Evolutionary conservation across 768 basidiomycete species (phyloP).

Genomic region (Trametes villosa): DNA sequence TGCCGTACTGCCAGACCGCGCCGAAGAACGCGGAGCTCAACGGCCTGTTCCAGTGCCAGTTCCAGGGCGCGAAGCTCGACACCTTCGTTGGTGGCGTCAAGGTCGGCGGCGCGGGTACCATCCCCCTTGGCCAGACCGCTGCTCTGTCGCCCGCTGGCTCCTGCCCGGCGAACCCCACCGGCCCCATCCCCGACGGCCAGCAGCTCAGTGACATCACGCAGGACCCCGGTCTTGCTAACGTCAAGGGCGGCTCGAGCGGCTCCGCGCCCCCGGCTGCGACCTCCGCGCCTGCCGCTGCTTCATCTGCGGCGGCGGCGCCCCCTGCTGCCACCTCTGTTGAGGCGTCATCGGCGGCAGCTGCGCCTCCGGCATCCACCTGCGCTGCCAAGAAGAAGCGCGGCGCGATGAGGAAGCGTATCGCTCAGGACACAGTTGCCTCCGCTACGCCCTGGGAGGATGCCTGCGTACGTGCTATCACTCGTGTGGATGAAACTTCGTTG

Average conservation of each 20-base stretch:
- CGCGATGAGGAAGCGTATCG: slow-evolving; percentile 12
- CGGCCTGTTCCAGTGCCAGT: slow-evolving; percentile 64
- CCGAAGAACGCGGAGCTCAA: slow-evolving; percentile 57
- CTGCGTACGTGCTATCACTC: neutral
- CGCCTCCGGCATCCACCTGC: neutral
- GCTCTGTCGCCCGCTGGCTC: slow-evolving; percentile 51
- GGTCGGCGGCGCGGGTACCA: slow-evolving; percentile 52
- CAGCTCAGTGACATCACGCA: slow-evolving; percentile 38
- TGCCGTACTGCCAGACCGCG: slow-evolving; percentile 54
- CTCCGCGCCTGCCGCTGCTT: neutral
- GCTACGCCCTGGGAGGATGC: slow-evolving; percentile 8
- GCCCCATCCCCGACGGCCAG: slow-evolving; percentile 52
- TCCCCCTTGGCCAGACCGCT: slow-evolving; percentile 52
- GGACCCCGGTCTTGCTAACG: neutral
- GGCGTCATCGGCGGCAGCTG: neutral
- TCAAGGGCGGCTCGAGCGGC: neutral
- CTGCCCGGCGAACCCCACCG: slow-evolving; percentile 52
- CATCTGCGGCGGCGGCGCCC: neutral
- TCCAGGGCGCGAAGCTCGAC: slow-evolving; percentile 46
- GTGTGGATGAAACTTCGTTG: neutral
- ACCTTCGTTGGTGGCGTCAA: slow-evolving; percentile 49
- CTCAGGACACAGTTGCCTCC: slow-evolving; percentile 2
- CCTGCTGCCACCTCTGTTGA: neutral
- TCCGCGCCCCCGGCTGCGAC: neutral
- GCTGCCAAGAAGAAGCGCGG: neutral